phyloP scores from a whole-genome alignment of 1,284 basidiomycete species.

The Melampsora larici-populina region DNA sequence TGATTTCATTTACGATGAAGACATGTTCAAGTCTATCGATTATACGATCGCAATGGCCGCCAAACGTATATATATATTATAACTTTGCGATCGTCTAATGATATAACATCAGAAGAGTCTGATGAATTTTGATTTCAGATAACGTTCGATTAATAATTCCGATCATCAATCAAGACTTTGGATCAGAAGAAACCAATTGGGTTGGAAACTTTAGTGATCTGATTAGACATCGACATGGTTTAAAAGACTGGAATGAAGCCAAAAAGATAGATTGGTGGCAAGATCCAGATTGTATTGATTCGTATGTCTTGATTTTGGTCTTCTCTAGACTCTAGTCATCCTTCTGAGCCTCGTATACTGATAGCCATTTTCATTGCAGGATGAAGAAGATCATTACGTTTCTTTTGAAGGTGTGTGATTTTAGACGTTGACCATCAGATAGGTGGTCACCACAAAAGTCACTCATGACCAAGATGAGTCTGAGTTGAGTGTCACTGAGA shows the following conservation, averaged over 20 bases:
- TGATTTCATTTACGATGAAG: slow-evolving; percentile 41
- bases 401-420: slow-evolving; percentile 19
- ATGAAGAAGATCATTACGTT: slow-evolving; percentile 39
- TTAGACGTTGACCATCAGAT: background rate
- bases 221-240: slow-evolving; percentile 28
- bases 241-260: slow-evolving; percentile 8
- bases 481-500: background rate
- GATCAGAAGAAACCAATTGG: too few relatives aligned
- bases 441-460: too few relatives aligned
- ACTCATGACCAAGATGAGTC: too few relatives aligned
- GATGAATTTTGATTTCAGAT: background rate
- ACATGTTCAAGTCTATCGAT: slow-evolving; percentile 42
- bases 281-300: slow-evolving; percentile 41
- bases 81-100: background rate
- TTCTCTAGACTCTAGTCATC: background rate
- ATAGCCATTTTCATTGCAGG: background rate
- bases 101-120: background rate
- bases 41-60: slow-evolving; percentile 39
- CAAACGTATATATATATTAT: slow-evolving; percentile 1
- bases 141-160: slow-evolving; percentile 42
- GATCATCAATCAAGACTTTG: slow-evolving; percentile 43
- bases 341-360: background rate
- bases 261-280: slow-evolving; percentile 33
- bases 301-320: slow-evolving; percentile 9
- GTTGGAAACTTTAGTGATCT: slow-evolving; percentile 42